Evolutionary conservation across 352 stramenopile genomes (phyloP).

Genomic region (Peronospora farinosa): DNA sequence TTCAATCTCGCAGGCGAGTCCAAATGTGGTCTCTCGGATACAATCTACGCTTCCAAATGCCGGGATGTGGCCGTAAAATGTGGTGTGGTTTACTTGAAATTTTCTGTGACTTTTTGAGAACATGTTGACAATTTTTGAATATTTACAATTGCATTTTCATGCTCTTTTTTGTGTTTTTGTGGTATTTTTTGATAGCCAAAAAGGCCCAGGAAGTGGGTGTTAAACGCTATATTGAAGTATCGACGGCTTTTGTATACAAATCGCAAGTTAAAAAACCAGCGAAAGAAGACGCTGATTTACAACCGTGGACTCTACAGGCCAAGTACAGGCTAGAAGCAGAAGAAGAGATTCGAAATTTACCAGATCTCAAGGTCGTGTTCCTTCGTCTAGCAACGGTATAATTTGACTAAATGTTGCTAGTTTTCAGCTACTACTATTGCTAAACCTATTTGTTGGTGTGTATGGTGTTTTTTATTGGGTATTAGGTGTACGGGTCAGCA

Average conservation of each 20-base stretch:
- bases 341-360: slow-evolving; percentile 57
- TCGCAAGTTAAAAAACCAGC: slow-evolving; percentile 69
- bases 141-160: neutral
- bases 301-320: slow-evolving; percentile 80
- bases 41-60: slow-evolving; percentile 79
- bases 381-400: slow-evolving; percentile 68
- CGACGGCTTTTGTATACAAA: slow-evolving; percentile 86
- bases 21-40: slow-evolving; percentile 69
- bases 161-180: neutral
- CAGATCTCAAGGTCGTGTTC: slow-evolving; percentile 56
- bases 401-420: slow-evolving; percentile 1
- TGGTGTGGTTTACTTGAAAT: slow-evolving; percentile 34
- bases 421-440: neutral
- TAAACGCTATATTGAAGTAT: slow-evolving; percentile 82
- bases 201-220: slow-evolving; percentile 61
- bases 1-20: slow-evolving; percentile 83
- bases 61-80: slow-evolving; percentile 80
- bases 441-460: neutral
- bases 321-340: slow-evolving; percentile 86
- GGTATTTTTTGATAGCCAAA: slow-evolving; percentile 26
- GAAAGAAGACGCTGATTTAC: slow-evolving; percentile 48
- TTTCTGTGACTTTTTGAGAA: neutral
- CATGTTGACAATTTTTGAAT: no score
- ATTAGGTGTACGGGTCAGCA: slow-evolving; percentile 69
- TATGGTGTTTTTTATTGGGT: slow-evolving; percentile 2